Conservation (phyloP, 2,329 filamentous ascomycete genomes). For the Didymella arachidicola region DNA sequence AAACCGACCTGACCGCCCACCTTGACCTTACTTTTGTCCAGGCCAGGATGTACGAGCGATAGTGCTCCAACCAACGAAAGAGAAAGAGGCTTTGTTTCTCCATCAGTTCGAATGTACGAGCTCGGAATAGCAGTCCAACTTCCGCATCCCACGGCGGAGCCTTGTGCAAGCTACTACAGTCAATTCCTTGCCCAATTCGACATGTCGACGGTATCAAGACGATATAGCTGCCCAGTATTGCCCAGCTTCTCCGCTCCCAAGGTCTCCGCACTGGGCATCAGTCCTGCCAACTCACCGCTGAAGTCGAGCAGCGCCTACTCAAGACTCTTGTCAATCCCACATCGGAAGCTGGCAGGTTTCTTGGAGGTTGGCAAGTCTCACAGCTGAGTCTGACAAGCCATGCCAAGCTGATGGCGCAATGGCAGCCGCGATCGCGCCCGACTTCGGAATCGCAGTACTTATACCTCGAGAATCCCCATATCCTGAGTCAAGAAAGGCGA, state of each 20-base stretch:
- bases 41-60: too few species aligned
- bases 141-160: too few species aligned
- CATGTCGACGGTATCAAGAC: background rate
- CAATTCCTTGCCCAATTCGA: background rate
- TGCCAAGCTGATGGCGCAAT: constrained; percentile 23
- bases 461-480: constrained; percentile 9
- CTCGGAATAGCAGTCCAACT: too few species aligned
- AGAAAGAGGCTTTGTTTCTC: too few species aligned
- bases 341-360: constrained; percentile 1
- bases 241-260: background rate
- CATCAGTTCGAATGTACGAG: too few species aligned
- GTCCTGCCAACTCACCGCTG: background rate
- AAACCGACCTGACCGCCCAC: too few species aligned
- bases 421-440: constrained; percentile 19
- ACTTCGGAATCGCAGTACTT: constrained; percentile 20
- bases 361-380: constrained; percentile 14
- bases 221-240: background rate
- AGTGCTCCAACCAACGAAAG: too few species aligned
- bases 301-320: background rate
- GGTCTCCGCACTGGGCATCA: background rate
- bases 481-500: background rate
- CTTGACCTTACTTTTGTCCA: too few species aligned
- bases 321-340: constrained; percentile 10
- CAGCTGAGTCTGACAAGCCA: constrained; percentile 21
- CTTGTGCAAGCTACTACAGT: too few species aligned